phyloP scores from a whole-genome alignment of 352 stramenopile species.

The Pythium oligandrum region DNA sequence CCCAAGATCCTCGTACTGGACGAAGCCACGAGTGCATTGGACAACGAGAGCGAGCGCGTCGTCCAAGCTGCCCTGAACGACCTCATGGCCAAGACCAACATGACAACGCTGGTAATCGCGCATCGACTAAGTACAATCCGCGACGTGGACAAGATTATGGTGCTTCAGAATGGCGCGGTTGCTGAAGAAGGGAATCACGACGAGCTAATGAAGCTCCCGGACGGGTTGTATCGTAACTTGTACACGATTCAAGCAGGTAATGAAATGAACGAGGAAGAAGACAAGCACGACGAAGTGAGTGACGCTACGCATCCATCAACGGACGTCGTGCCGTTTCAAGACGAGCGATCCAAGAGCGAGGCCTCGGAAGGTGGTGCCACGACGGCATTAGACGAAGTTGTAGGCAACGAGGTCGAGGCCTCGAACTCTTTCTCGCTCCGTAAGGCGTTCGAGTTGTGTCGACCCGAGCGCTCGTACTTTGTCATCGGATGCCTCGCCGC shows the following conservation, averaged over 20 bases:
- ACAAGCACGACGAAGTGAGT: slow-evolving; percentile 81
- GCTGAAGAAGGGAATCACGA: slow-evolving; percentile 27
- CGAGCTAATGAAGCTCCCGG: slow-evolving; percentile 39
- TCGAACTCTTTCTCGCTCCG: slow-evolving; percentile 23
- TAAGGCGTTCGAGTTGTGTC: slow-evolving; percentile 21
- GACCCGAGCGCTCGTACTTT: slow-evolving; percentile 36
- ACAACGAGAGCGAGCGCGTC: slow-evolving; percentile 75
- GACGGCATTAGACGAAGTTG: slow-evolving; percentile 50
- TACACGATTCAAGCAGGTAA: slow-evolving; percentile 45
- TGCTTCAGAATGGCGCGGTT: slow-evolving; percentile 21
- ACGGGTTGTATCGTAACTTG: slow-evolving; percentile 66
- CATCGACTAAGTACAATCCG: slow-evolving; percentile 93
- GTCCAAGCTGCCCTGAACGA: slow-evolving; percentile 79
- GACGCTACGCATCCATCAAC: slow-evolving; percentile 48
- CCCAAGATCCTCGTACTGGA: slow-evolving; percentile 88
- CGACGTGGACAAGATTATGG: slow-evolving; percentile 89
- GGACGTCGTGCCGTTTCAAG: slow-evolving; percentile 47
- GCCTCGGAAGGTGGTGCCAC: slow-evolving; percentile 24
- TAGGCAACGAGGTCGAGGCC: slow-evolving; percentile 42
- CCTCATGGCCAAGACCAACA: slow-evolving; percentile 41
- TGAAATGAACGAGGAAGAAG: slow-evolving; percentile 10
- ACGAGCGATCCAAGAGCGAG: slow-evolving; percentile 10
- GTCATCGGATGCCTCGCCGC: slow-evolving; percentile 23
- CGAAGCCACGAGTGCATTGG: slow-evolving; percentile 87
- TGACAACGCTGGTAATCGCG: slow-evolving; percentile 92